Conservation (phyloP, 192 early-diverging fungal genomes). For the Glomus cerebriforme region DNA sequence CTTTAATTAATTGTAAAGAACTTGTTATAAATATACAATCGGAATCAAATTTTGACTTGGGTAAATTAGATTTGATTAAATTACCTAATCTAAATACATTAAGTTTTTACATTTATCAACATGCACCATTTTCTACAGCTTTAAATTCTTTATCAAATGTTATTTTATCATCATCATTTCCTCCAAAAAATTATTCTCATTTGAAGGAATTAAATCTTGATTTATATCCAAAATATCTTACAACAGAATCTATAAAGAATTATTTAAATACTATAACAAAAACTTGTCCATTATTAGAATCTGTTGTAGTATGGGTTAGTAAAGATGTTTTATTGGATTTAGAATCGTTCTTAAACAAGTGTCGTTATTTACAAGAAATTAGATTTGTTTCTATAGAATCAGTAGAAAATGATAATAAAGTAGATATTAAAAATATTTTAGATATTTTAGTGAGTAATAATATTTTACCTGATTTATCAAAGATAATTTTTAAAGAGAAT, state of each 20-base stretch:
- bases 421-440: background rate
- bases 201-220: background rate
- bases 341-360: background rate
- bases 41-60: background rate
- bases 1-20: background rate
- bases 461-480: background rate
- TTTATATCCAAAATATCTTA: background rate
- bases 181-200: background rate
- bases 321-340: background rate
- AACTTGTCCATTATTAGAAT: background rate
- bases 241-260: background rate
- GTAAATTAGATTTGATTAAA: background rate
- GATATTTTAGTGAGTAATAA: background rate
- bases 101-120: background rate
- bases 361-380: background rate
- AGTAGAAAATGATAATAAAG: background rate
- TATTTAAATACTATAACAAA: background rate
- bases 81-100: background rate
- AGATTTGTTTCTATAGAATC: background rate
- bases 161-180: background rate
- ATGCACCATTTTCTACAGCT: background rate
- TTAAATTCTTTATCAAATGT: background rate
- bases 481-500: background rate
- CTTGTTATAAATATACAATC: background rate
- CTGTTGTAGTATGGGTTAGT: background rate